A percentile compares a stretch with the other conserved stretches of the same genome.
Evolutionary conservation across 176 grass and related monocot genomes (phyloP).

Genomic region (Eremochloa ophiuroides): DNA sequence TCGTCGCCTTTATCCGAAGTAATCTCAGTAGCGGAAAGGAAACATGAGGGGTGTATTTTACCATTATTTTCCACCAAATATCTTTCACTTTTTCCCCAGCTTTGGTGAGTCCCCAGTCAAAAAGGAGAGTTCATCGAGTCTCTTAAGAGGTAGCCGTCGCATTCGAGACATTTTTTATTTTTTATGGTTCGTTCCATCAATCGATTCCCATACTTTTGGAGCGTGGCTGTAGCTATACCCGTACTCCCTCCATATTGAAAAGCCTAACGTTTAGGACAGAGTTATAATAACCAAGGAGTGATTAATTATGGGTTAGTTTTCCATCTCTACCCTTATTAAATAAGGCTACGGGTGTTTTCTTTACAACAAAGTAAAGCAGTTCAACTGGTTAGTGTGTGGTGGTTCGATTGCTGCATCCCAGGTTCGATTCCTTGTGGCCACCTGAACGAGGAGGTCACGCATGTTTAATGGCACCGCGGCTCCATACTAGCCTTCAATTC

Average conservation of each 20-base stretch:
- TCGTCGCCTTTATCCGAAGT: conserved; percentile 20
- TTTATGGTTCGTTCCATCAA: conserved; percentile 21
- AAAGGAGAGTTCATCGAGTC: conserved; percentile 22
- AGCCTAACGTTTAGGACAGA: too few species aligned
- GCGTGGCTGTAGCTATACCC: conserved; percentile 3
- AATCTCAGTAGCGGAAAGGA: conserved; percentile 4
- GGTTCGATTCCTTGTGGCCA: too few species aligned
- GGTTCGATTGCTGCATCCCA: too few species aligned
- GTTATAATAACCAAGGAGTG: too few species aligned
- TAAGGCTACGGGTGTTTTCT: too few species aligned
- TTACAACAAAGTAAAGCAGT: too few species aligned
- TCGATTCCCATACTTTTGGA: conserved; percentile 47
- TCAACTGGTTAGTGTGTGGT: too few species aligned
- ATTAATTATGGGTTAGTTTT: too few species aligned
- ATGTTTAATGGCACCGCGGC: too few species aligned
- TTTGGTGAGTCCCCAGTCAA: conserved; percentile 42
- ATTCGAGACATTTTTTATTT: not conserved
- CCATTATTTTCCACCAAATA: conserved; percentile 21
- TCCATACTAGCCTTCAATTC: not conserved
- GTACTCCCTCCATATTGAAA: not conserved
- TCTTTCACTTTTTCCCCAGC: conserved; percentile 17
- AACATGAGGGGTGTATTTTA: not conserved
- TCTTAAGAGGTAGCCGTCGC: not conserved
- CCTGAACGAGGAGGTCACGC: too few species aligned
- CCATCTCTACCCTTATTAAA: too few species aligned